Conservation (phyloP, 495 filamentous ascomycete species). For the Penicillium cosmopolitanum region DNA sequence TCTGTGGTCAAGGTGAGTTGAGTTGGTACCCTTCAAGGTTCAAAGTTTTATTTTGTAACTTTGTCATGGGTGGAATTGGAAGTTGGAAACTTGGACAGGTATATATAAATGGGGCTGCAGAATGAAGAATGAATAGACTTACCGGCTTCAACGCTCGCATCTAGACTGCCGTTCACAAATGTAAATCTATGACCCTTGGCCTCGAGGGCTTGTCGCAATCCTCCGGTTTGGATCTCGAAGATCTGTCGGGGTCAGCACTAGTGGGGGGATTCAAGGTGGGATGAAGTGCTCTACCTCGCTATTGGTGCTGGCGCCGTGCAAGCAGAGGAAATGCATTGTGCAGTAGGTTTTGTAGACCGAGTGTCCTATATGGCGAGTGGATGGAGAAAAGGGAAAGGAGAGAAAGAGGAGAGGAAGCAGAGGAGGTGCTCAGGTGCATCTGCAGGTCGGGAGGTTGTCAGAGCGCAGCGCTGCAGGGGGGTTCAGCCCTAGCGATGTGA, state of each 20-base stretch:
- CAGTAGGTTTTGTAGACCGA: no score
- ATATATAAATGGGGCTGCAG: no score
- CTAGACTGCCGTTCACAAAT: constrained; percentile 38
- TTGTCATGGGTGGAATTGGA: no score
- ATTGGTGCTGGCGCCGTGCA: constrained; percentile 44
- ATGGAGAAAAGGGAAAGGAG: background rate
- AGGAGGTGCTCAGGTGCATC: background rate
- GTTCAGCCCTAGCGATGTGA: constrained; percentile 1
- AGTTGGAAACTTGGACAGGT: no score
- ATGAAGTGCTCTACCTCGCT: constrained; percentile 30
- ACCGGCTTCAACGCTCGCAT: constrained; percentile 36
- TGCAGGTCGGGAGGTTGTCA: background rate
- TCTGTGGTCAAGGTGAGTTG: constrained; percentile 21
- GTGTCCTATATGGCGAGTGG: no score
- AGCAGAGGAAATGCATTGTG: constrained; percentile 44
- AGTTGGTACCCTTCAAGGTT: no score
- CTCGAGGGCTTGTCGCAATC: constrained; percentile 36
- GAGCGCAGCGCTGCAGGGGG: constrained; percentile 5
- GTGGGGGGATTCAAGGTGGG: background rate
- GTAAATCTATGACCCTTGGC: constrained; percentile 38
- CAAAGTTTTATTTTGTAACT: no score
- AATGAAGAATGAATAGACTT: constrained; percentile 2
- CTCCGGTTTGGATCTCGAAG: constrained; percentile 47
- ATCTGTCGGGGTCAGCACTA: constrained; percentile 31
- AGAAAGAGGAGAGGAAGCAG: background rate